These are phyloP conservation scores for Serendipita indica DNA, from an alignment of 768 basidiomycete species.

Conservation along the genomic window DNA sequence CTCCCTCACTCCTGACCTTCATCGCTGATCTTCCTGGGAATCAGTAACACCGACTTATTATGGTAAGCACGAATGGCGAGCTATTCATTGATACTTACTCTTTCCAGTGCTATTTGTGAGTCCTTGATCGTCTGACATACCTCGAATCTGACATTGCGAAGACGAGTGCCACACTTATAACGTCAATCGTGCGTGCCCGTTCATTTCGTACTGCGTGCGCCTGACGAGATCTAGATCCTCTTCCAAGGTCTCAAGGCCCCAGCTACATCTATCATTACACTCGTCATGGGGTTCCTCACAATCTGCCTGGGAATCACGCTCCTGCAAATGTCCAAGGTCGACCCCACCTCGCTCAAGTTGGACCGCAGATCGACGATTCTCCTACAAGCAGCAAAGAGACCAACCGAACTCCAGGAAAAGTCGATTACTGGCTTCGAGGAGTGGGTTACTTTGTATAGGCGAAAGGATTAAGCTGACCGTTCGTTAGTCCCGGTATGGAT, in stretches of 20 bases:
- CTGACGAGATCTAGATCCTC: constrained; percentile 63
- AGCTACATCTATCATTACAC: constrained; percentile 65
- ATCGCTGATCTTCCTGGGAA: background rate
- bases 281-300: constrained; percentile 83
- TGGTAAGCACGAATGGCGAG: constrained; percentile 27
- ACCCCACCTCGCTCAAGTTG: constrained; percentile 65
- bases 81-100: background rate
- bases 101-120: constrained; percentile 2
- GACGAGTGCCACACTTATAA: constrained; percentile 73
- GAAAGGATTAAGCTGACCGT: background rate
- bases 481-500: constrained; percentile 59
- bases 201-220: too few relatives aligned
- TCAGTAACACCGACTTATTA: constrained; percentile 79
- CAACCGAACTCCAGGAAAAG: constrained; percentile 64
- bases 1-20: background rate
- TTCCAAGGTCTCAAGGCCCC: constrained; percentile 79
- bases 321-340: constrained; percentile 90
- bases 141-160: constrained; percentile 26
- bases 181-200: constrained; percentile 51
- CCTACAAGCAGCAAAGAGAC: constrained; percentile 64
- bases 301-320: constrained; percentile 89
- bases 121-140: background rate
- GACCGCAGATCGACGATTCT: constrained; percentile 85
- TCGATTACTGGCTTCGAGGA: constrained; percentile 52
- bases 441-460: background rate